These are phyloP conservation scores for Endocladia muricata DNA, from an alignment of 31 red algal genomes.

Conservation along the genomic window DNA sequence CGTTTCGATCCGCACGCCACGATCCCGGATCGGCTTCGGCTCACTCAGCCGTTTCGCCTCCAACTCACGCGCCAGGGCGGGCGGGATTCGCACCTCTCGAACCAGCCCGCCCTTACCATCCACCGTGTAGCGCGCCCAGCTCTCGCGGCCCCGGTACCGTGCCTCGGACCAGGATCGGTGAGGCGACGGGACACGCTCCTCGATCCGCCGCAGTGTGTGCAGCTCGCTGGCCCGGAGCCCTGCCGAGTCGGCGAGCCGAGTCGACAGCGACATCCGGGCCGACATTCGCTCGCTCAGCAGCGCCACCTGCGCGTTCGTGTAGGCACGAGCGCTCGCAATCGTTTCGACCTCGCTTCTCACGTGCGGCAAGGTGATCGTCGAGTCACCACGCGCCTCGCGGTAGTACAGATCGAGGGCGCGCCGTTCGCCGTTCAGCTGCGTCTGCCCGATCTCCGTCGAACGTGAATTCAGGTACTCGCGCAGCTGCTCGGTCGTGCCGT, in stretches of 20 bases:
- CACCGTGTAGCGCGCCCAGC: too few relatives aligned
- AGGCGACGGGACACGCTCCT: neutral
- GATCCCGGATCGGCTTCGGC: too few relatives aligned
- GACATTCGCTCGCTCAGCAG: neutral
- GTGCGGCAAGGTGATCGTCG: neutral
- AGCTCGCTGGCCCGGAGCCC: neutral
- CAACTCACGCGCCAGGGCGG: too few relatives aligned
- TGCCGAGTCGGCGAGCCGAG: neutral
- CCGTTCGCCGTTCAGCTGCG: too few relatives aligned
- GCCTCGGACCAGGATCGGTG: neutral
- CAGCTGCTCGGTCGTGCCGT: too few relatives aligned
- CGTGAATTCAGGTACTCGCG: too few relatives aligned
- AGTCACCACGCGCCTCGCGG: neutral
- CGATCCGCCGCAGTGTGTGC: neutral
- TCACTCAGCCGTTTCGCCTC: too few relatives aligned
- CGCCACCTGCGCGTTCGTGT: neutral
- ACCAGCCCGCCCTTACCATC: too few relatives aligned
- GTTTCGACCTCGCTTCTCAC: neutral
- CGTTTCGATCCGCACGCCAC: too few relatives aligned
- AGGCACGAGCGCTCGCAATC: neutral
- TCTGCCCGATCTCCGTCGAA: too few relatives aligned
- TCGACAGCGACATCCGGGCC: neutral
- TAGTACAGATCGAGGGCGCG: too few relatives aligned
- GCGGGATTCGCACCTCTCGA: too few relatives aligned
- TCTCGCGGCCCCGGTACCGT: neutral